Evolutionary conservation across 225 moss, liverwort and hornwort genomes (phyloP).

Genomic region (Neckera pumila): DNA sequence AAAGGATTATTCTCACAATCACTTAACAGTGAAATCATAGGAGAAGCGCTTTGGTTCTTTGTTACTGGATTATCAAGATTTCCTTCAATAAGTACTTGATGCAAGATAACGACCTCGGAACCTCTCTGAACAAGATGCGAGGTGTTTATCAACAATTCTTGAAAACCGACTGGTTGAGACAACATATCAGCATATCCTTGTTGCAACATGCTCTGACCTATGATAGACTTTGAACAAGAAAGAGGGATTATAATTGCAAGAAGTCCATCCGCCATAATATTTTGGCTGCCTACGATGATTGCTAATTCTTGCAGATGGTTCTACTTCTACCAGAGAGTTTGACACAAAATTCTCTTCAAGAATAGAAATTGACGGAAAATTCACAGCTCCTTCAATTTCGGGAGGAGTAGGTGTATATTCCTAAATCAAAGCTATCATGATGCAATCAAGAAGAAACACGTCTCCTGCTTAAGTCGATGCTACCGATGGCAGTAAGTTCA

Average conservation of each 20-base stretch:
- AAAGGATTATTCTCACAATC: not conserved
- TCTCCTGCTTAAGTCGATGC: not conserved
- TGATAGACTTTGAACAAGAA: not conserved
- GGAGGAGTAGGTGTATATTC: not conserved
- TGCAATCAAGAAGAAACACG: not conserved
- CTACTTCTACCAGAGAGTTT: fast-evolving
- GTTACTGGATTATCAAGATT: not conserved
- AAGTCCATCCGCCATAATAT: not conserved
- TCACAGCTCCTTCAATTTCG: not conserved
- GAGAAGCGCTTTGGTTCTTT: no score
- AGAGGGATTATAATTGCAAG: not conserved
- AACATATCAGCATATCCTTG: no score
- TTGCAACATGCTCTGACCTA: not conserved
- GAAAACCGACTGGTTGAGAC: not conserved
- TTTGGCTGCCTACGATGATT: not conserved
- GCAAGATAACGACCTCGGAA: not conserved
- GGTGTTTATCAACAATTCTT: not conserved
- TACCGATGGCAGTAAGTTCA: not conserved
- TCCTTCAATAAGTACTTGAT: not conserved
- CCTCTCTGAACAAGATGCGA: not conserved
- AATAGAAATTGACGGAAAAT: fast-evolving
- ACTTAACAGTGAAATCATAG: not conserved
- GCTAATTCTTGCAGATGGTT: fast-evolving
- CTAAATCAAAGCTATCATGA: not conserved
- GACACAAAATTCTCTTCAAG: not conserved